Evolutionary conservation across 257 asterid species (phyloP).

Genomic region (Fraxinus excelsior): DNA sequence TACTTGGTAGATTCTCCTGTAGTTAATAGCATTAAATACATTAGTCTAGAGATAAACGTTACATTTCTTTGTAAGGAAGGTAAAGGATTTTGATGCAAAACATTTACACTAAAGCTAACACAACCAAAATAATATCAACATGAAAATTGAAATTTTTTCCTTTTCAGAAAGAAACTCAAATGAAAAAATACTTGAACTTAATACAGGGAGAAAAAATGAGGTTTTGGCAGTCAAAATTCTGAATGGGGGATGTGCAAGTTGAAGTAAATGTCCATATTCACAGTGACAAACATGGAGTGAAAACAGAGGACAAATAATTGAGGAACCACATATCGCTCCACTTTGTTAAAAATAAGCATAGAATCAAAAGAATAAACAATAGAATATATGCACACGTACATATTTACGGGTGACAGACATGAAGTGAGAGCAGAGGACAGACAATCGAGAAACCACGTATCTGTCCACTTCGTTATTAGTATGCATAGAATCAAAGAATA

Average conservation of each 20-base stretch:
- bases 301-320: background rate
- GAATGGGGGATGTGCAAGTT: background rate
- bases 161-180: background rate
- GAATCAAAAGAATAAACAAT: no score
- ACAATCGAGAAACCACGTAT: background rate
- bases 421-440: background rate
- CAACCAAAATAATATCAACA: background rate
- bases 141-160: background rate
- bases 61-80: background rate
- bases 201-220: background rate
- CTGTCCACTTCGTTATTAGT: background rate
- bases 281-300: background rate
- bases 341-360: no score
- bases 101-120: background rate
- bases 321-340: no score
- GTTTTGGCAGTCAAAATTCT: background rate
- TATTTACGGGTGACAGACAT: background rate
- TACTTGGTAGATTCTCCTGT: constrained; percentile 47
- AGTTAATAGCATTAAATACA: constrained; percentile 15
- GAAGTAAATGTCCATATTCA: background rate
- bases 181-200: background rate
- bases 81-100: background rate
- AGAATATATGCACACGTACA: background rate
- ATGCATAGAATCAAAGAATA: background rate
- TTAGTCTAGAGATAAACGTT: background rate